phyloP scores from a whole-genome alignment of 768 basidiomycete genomes.

The Obba rivulosa region DNA sequence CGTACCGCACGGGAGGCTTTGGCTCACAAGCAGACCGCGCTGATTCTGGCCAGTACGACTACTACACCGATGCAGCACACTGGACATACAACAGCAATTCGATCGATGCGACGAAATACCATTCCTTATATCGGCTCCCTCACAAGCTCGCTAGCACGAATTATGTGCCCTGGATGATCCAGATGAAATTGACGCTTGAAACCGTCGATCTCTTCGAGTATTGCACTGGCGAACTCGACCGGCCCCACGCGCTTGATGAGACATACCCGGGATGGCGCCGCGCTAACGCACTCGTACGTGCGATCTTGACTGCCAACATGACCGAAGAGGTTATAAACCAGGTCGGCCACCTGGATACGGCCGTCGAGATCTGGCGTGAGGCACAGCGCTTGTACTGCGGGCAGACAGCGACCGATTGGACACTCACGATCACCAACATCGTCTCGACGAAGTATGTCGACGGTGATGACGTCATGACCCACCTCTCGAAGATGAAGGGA shows the following conservation, averaged over 20 bases:
- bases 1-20: background rate
- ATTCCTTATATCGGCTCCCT: background rate
- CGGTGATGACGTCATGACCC: background rate
- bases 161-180: background rate
- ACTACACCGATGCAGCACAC: background rate
- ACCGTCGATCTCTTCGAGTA: background rate
- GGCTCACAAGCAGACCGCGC: background rate
- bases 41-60: background rate
- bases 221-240: background rate
- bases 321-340: conserved; percentile 1
- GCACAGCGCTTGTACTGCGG: background rate
- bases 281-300: background rate
- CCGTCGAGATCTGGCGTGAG: background rate
- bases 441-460: background rate
- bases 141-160: background rate
- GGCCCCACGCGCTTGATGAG: background rate
- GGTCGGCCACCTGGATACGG: background rate
- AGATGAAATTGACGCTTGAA: conserved; percentile 1
- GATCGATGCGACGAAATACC: background rate
- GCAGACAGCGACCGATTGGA: background rate
- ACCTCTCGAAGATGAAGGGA: background rate
- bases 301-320: conserved; percentile 1
- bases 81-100: background rate
- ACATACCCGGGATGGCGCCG: background rate
- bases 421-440: background rate